Base-by-base conservation (phyloP, 352 stramenopile species). In the Phytopythium boreale region DNA sequence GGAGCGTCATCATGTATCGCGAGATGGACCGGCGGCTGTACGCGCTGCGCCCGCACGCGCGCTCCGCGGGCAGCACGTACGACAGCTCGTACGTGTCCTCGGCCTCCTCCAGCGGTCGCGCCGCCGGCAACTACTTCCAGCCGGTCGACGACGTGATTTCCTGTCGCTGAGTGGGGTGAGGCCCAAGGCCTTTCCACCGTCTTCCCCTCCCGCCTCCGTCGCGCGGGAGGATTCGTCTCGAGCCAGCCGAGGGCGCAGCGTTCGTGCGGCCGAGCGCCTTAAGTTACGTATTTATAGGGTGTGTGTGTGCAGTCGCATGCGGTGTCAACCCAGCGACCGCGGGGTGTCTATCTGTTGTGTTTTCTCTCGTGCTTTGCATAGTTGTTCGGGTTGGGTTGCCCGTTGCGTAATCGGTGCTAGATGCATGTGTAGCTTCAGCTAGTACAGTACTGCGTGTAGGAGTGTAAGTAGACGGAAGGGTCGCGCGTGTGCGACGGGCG, bases 1-100 rank as follows among this genome's bases (percentile, higher is more conserved):
- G 86, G 86, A 95, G 86, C 63, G 84, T 95, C 58, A 89, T 93
- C 59, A 90, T 95, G 77, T 90, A 89, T 70, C 77, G 76, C 20
- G 82, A 95, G 52, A 93, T 95, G 77, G 80, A 92, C 47, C 71
- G 74, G n/a, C 85, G 79, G 56, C 77, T 92, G 78, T 72, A 72
- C 46, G 68, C 74, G 43, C 64, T 88, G 65, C 77, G 76, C 22
- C 64, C 47, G n/a, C 69, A 64, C n/a, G 47, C 62, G 51, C 63
- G 49, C n/a, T 62, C 56, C 19, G 7, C 60, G 26, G 46, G 57
- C 43, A 69, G 62, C 44, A 76, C 68, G 20, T 73, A 62, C 53
- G 65, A 57, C 56, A 70, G 68, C 51, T 73, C 71, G 47, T 75
- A 60, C 36, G 69, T 24, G 64, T 56, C 47, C 31, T 50, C 60